Base-by-base conservation (phyloP, 805 yeast genomes). In the Teunomyces pallodes region DNA sequence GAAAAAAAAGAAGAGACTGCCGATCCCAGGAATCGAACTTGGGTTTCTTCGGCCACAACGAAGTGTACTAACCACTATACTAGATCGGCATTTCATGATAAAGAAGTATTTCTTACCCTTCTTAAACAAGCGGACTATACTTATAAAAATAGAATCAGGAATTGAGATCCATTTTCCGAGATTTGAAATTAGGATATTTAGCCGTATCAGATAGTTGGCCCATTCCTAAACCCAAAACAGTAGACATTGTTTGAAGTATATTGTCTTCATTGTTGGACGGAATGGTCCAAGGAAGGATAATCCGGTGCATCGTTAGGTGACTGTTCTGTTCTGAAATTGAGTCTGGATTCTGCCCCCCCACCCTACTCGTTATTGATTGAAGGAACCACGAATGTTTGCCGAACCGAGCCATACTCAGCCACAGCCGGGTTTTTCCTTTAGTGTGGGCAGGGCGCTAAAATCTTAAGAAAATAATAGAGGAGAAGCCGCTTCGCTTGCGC, bases 1-100 rank as follows among this genome's bases (percentile, higher is more conserved):
- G 8, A 9, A 20, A 17, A 36, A 43, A 42, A 47, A 49, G 36
- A 27, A 33, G 29, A 33, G 29, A 7, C 41, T 52, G 55, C 55
- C 55, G 55, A 50, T 46, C 53, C 55, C 55, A 52, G 52, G 55
- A 52, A 52, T 52, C 55, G 55, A 52, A 52, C 55, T 45, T 52
- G 55, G 55, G 55, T 52, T 46, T 43, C 50, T 41, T 50, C 55
- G 52, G 55, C 55, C 55, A 52, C 55, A 52, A 52, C 52, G 55
- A 50, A 41, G 50, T 52, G 55, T 52, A 52, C 55, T 52, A 43
- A 52, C 55, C 55, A 52, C 55, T 52, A 52, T 52, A 52, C 55
- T 46, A 52, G 53, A 45, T 49, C 55, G 55, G 55, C 55, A 9
- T 43, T 45, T 27, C n/a, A n/a, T 26, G 12, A 8, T 1, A 39